These are phyloP conservation scores for Fusarium vanettenii DNA, from an alignment of 2,329 filamentous ascomycete species.

Conservation along the genomic window DNA sequence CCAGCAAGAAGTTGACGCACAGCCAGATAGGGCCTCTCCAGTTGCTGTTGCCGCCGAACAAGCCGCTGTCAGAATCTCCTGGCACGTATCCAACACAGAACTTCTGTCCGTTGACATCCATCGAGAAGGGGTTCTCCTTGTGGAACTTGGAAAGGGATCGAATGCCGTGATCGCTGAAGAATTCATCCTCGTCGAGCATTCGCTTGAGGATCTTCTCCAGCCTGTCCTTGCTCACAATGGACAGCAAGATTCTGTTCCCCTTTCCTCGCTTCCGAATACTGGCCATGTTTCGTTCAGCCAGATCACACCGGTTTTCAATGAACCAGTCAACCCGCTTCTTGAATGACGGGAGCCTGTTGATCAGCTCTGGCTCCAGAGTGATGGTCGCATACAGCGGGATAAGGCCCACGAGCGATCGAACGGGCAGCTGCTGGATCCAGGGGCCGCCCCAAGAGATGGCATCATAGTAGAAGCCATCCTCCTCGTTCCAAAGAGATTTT, in stretches of 20 bases:
- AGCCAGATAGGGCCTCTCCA: constrained; percentile 98
- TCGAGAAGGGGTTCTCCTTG: constrained; percentile 88
- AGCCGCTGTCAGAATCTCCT: constrained; percentile 94
- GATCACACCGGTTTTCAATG: constrained; percentile 84
- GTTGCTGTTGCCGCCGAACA: constrained; percentile 98
- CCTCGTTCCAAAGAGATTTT: constrained; percentile 93
- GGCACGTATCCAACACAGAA: constrained; percentile 92
- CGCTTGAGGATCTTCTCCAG: constrained; percentile 87
- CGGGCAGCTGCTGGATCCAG: constrained; percentile 91
- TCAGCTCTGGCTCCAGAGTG: constrained; percentile 91
- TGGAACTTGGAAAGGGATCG: constrained; percentile 93
- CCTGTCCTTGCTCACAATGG: constrained; percentile 93
- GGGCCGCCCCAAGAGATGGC: constrained; percentile 96
- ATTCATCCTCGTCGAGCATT: constrained; percentile 95
- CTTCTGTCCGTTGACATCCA: constrained; percentile 93
- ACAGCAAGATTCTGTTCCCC: constrained; percentile 86
- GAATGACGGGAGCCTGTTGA: constrained; percentile 92
- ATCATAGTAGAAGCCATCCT: constrained; percentile 98
- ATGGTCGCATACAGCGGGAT: constrained; percentile 94
- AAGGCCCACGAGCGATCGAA: constrained; percentile 90
- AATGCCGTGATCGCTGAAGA: constrained; percentile 90
- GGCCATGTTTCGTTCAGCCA: constrained; percentile 93
- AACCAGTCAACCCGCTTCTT: constrained; percentile 96
- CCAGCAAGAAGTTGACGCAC: constrained; percentile 93
- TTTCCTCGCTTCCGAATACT: constrained; percentile 92